These are phyloP conservation scores for Dispira parvispora DNA, from an alignment of 192 early-diverging fungal genomes.

Conservation along the genomic window DNA sequence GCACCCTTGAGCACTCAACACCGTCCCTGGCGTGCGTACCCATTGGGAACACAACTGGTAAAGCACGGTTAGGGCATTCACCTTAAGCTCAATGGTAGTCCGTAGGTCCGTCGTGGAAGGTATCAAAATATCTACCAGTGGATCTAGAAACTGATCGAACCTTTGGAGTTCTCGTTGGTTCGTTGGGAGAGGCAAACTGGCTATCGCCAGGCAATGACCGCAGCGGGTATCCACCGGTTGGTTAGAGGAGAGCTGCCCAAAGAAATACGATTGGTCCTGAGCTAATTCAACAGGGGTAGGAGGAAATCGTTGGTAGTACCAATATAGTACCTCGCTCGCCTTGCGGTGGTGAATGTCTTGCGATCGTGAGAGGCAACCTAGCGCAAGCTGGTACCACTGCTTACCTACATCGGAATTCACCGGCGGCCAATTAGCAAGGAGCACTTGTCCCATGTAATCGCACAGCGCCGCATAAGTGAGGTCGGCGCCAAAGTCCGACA, in stretches of 20 bases:
- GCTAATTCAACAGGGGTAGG: not conserved
- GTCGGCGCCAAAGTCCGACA: constrained; percentile 39
- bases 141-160: constrained; percentile 18
- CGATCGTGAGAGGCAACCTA: constrained; percentile 16
- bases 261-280: not conserved
- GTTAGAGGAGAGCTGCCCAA: not conserved
- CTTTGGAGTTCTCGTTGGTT: constrained; percentile 2
- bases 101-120: not conserved
- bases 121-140: constrained; percentile 1
- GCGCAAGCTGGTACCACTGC: constrained; percentile 19
- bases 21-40: constrained; percentile 9
- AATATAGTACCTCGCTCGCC: constrained; percentile 20
- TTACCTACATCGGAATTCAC: not conserved
- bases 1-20: not conserved
- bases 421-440: constrained; percentile 22
- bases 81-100: not conserved
- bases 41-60: not conserved
- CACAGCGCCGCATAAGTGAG: constrained; percentile 31
- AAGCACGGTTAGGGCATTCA: not conserved
- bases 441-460: constrained; percentile 26
- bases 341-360: constrained; percentile 14
- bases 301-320: constrained; percentile 14
- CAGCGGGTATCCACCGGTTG: not conserved
- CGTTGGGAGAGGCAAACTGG: not conserved
- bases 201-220: constrained; percentile 5